These are phyloP conservation scores for Paramecium octaurelia DNA, from an alignment of 73 alveolate genomes.

Conservation along the genomic window DNA sequence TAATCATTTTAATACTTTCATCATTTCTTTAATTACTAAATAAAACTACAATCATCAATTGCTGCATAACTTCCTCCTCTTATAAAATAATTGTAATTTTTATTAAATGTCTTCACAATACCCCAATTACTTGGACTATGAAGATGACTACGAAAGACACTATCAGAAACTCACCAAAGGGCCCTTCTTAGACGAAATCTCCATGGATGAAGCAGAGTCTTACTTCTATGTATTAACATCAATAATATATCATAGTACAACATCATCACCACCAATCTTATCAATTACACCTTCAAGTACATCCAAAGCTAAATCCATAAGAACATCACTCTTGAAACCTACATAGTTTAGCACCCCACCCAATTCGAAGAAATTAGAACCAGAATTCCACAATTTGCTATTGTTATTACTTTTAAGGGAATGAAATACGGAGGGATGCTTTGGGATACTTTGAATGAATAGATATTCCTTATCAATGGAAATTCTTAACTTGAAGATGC, in stretches of 20 bases:
- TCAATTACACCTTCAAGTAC: not conserved
- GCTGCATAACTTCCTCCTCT: not conserved
- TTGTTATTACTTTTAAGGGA: not conserved
- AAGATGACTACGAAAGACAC: not conserved
- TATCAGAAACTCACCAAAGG: not conserved
- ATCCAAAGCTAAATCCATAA: not conserved
- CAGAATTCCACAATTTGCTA: not conserved
- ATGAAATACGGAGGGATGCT: not conserved
- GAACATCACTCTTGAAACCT: not conserved
- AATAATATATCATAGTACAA: not conserved
- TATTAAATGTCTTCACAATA: not conserved
- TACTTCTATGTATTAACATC: not conserved
- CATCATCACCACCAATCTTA: not conserved
- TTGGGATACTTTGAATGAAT: not conserved
- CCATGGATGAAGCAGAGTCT: not conserved
- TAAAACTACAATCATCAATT: not conserved
- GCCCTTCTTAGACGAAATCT: not conserved
- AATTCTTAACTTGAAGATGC: not conserved
- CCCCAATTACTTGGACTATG: not conserved
- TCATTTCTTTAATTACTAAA: not conserved
- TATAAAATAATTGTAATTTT: not conserved
- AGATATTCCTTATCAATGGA: not conserved
- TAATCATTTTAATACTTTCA: not conserved
- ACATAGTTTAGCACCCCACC: not conserved
- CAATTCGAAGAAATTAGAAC: not conserved